Evolutionary conservation across 495 filamentous ascomycete species (phyloP), one percentile per base, ranked within the genome.

Genomic region (Penicillium turbatum): DNA sequence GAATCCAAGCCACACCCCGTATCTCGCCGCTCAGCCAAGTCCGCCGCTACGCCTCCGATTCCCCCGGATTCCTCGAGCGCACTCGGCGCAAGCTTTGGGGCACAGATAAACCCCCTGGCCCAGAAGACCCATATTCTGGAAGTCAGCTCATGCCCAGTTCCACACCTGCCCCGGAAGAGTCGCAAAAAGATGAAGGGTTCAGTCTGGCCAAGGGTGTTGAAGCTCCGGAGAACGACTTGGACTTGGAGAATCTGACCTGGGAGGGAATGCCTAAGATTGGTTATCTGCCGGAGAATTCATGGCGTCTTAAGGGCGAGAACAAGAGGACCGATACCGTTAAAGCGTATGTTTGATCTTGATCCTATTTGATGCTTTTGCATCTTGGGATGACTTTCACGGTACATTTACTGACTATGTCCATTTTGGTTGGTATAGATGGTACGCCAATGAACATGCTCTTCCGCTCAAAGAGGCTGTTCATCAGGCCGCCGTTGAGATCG

Each of bases 71-170:
- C 45, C 74, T 77, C 44, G 78, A 82, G 30, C 70, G 71, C 29
- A 63, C 83, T 46, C 76, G 79, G 35, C 65, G 69, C 48, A 76
- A 71, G 64, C 70, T 85, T 52, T 83, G 80, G 80, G 79, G 78
- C 17, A 75, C 78, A 9, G 76, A 82, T 21, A 74, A 72, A 21
- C 78, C 80, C 5, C 79, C 79, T 4, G 81, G 80, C 16, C 48
- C 70, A 40, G 66, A 75, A 49, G 80, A 84, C 59, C 81, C 79
- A 0, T 83, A 83, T 49, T 70, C 68, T 5, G 68, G 68, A 49
- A 69, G 37, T 67, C 78, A 15, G 56, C 60, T 45, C 9, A 62
- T 39, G 35, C 47, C 40, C 5, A 19, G 17, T 10, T 11, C 34
- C 21, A 15, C 16, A 7, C 13, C 38, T n/a, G n/a, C 26, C 6